phyloP scores from a whole-genome alignment of 1,284 basidiomycete species.

The Cryptococcus sp. region DNA sequence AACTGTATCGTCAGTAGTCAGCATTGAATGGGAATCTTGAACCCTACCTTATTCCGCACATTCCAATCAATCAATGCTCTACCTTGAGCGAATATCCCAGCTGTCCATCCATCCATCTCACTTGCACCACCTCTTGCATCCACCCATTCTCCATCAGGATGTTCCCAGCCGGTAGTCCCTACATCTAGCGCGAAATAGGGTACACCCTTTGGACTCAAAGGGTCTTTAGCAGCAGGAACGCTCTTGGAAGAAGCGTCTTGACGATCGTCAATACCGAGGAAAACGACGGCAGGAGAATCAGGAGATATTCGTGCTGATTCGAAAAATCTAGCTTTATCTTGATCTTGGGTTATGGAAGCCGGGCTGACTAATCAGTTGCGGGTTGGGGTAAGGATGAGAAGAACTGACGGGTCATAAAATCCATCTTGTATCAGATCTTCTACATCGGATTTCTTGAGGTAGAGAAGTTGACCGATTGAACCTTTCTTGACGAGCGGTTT shows the following conservation, averaged over 20 bases:
- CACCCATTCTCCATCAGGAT: conserved; percentile 56
- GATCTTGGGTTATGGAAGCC: conserved; percentile 7
- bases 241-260: conserved; percentile 34
- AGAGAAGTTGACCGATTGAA: conserved; percentile 54
- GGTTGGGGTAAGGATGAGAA: conserved; percentile 9
- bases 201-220: conserved; percentile 62
- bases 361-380: background rate
- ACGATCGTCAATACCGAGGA: conserved; percentile 77
- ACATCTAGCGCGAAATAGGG: conserved; percentile 78
- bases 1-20: conserved; percentile 53
- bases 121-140: conserved; percentile 64
- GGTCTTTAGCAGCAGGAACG: conserved; percentile 56
- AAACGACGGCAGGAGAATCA: conserved; percentile 53
- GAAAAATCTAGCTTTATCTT: conserved; percentile 51
- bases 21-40: background rate
- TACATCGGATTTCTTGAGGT: conserved; percentile 56
- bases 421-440: conserved; percentile 59
- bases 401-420: conserved; percentile 38
- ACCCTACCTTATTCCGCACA: conserved; percentile 64
- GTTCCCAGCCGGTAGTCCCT: conserved; percentile 50
- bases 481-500: conserved; percentile 40
- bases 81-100: conserved; percentile 68
- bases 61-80: conserved; percentile 88
- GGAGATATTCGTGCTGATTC: conserved; percentile 63
- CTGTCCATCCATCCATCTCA: conserved; percentile 50